phyloP scores from a whole-genome alignment of 441 rosid species.

The Corymbia citriodora region DNA sequence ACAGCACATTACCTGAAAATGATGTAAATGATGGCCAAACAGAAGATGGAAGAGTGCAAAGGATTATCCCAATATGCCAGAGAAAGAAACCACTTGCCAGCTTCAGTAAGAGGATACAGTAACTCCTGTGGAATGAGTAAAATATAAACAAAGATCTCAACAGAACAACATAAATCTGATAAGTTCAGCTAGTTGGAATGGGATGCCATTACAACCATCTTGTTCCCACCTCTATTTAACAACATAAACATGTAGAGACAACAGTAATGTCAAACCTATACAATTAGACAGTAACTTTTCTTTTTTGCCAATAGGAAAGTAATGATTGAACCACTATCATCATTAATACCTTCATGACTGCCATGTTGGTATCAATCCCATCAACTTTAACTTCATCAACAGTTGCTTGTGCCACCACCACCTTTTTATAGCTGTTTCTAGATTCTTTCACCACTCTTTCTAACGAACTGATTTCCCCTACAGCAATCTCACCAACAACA shows the following conservation, averaged over 20 bases:
- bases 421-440: conserved; percentile 66
- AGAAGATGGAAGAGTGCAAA: conserved; percentile 62
- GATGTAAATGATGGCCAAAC: conserved; percentile 49
- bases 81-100: conserved; percentile 52
- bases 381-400: conserved; percentile 88
- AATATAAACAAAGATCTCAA: neutral
- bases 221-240: neutral
- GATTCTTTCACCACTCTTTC: conserved; percentile 80
- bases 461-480: conserved; percentile 73
- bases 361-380: conserved; percentile 89
- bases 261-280: neutral
- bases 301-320: neutral
- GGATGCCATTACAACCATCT: neutral
- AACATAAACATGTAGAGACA: neutral
- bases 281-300: neutral
- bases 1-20: conserved; percentile 48
- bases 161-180: neutral
- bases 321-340: neutral
- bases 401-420: conserved; percentile 71
- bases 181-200: neutral
- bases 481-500: conserved; percentile 77
- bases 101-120: conserved; percentile 58
- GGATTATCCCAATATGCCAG: conserved; percentile 75
- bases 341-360: conserved; percentile 84
- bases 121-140: conserved; percentile 45